Evolutionary conservation across 305 asterid species (phyloP).

Genomic region (Fraxinus latifolia): DNA sequence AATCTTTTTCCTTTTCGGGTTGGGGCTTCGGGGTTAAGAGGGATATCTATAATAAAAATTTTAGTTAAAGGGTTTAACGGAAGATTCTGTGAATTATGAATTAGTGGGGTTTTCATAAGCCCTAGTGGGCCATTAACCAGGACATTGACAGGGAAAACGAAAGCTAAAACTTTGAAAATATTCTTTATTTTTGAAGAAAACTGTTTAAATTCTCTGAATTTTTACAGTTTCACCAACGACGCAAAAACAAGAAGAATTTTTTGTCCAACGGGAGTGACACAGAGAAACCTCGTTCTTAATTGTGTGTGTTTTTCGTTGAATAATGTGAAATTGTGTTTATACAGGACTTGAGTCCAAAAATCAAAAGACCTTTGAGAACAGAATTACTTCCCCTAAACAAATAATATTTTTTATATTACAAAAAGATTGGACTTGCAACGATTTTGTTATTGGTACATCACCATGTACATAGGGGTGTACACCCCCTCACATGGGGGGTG

Average conservation of each 20-base stretch:
- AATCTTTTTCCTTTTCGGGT: background rate
- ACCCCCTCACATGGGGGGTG: no score
- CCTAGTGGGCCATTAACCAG: background rate
- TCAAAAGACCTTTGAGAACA: background rate
- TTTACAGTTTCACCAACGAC: background rate
- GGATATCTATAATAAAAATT: background rate
- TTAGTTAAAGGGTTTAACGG: background rate
- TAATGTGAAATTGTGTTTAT: background rate
- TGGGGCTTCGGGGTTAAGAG: background rate
- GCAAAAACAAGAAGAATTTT: background rate
- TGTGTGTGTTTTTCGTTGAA: background rate
- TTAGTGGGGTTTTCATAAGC: background rate
- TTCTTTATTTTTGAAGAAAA: background rate
- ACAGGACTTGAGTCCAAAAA: background rate
- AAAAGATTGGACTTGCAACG: no score
- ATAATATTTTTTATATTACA: no score
- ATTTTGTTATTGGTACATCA: no score
- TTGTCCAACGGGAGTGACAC: background rate
- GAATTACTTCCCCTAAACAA: background rate
- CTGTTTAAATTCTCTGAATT: background rate
- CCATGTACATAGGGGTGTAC: no score
- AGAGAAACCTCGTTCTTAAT: background rate
- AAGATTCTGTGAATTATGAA: background rate
- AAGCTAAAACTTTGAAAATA: background rate
- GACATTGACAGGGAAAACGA: background rate